Evolutionary conservation across 352 stramenopile species (phyloP), one percentile per base, ranked within the genome.

Genomic region (Globisporangium lucens): DNA sequence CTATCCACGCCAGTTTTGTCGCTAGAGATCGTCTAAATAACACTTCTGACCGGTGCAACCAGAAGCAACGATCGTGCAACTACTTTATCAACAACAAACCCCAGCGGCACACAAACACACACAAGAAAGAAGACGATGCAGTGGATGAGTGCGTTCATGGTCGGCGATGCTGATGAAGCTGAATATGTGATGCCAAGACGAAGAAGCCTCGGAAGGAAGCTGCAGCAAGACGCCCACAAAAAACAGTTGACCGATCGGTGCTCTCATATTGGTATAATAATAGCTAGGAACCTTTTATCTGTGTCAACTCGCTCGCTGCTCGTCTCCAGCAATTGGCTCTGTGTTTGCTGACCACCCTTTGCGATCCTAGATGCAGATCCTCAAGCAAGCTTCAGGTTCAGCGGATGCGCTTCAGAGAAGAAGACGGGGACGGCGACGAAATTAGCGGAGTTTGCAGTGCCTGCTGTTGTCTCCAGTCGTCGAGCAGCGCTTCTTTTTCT

Each of bases 381-480:
- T 61, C 33, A 47, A 33, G 58, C 58, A 46, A 55, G 29, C 7
- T 56, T 7, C 6, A 27, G 51, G 51, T 36, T 67, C 49, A 67
- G 17, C 61, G 61, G 17, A 61, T 55, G 35, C 35, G 51, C 61
- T 67, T 67, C 7, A 29, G 49, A 56, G 49, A 56, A 5, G 49
- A 56, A 13, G 49, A 17, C 10, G 33, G 49, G 0, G 20, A 13
- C 6, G 24, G 30, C 4, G 30, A 24, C 5, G 35, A n/a, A 10
- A 27, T 17, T 47, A 67, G 36, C 52, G 59, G 17, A 7, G 24
- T 63, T 17, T 56, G 65, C 46, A 85, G 63, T 4, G 70, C 63
- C n/a, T 71, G 72, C 63, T 90, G 82, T 62, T 85, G 78, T 22
- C 66, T 68, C 82, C 82, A 90, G 7, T 65, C 79, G 17, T 64